These are phyloP conservation scores for Blastocystis sp. DNA, from an alignment of 352 stramenopile genomes.

Conservation along the genomic window DNA sequence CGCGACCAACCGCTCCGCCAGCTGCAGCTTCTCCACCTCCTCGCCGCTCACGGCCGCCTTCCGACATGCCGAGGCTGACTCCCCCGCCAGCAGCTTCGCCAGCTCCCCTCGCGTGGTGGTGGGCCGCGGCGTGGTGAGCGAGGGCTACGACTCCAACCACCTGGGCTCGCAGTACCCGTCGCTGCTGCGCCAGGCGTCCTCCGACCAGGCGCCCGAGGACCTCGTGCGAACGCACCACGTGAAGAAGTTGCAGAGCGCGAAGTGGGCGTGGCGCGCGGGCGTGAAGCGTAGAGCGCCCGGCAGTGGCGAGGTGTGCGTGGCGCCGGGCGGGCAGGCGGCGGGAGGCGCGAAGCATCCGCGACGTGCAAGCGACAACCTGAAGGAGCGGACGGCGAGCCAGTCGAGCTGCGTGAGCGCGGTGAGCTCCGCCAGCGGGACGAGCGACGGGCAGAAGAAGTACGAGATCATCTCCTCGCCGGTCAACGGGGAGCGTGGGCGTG, in stretches of 20 bases:
- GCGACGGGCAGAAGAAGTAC: constrained; percentile 6
- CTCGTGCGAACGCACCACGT: background rate
- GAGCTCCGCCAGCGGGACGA: background rate
- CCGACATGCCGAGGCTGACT: background rate
- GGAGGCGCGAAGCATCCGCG: background rate
- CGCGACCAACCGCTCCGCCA: background rate
- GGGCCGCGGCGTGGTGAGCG: constrained; percentile 38
- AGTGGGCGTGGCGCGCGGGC: background rate
- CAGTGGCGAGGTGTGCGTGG: no score
- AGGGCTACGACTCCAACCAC: background rate
- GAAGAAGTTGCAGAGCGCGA: constrained; percentile 7
- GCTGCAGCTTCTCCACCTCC: background rate
- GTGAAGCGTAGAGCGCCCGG: no score
- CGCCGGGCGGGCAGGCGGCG: no score
- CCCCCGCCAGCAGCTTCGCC: background rate
- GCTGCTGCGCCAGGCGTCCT: background rate
- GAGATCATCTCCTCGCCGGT: constrained; percentile 53
- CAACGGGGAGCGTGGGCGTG: background rate
- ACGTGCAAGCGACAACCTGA: background rate
- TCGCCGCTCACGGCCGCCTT: background rate
- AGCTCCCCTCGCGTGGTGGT: constrained; percentile 25
- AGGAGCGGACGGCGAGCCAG: background rate
- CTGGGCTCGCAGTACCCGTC: background rate
- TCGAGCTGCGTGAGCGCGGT: background rate
- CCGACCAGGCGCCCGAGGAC: background rate